Percentiles rank a stretch among this genome's conserved stretches.
Evolutionary conservation across 768 basidiomycete genomes (phyloP).

Genomic region (Rhizopogon sp.): DNA sequence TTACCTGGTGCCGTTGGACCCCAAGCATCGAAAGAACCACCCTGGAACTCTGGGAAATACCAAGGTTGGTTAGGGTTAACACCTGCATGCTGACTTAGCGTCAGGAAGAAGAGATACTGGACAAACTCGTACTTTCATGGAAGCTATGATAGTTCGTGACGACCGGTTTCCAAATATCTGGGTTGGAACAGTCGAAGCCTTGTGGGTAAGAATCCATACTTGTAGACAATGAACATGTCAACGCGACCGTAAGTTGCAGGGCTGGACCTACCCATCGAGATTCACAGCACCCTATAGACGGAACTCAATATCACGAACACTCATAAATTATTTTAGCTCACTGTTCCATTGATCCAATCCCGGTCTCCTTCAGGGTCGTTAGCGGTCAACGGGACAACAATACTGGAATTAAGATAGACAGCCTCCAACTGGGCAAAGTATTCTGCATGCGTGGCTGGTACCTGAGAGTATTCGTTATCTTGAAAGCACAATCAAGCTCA

Average conservation of each 20-base stretch:
- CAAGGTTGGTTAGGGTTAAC: slow-evolving; percentile 48
- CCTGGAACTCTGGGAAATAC: slow-evolving; percentile 76
- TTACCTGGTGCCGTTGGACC: slow-evolving; percentile 65
- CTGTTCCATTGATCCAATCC: slow-evolving; percentile 71
- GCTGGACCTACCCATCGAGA: slow-evolving; percentile 55
- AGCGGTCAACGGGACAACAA: slow-evolving; percentile 69
- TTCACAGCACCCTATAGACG: slow-evolving; percentile 60
- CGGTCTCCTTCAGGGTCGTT: slow-evolving; percentile 57
- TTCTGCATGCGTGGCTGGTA: slow-evolving; percentile 33
- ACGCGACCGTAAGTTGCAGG: not conserved
- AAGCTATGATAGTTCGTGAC: slow-evolving; percentile 59
- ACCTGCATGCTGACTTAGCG: slow-evolving; percentile 13
- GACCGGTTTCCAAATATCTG: slow-evolving; percentile 61
- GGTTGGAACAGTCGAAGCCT: slow-evolving; percentile 76
- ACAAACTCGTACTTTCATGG: slow-evolving; percentile 40
- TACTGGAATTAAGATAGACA: slow-evolving; percentile 47
- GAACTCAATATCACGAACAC: not conserved
- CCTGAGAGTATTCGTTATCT: slow-evolving; percentile 78
- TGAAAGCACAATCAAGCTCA: not conserved
- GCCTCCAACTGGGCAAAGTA: slow-evolving; percentile 63
- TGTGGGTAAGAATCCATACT: slow-evolving; percentile 73
- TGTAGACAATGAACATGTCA: not conserved
- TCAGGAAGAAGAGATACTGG: not conserved
- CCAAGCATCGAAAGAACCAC: slow-evolving; percentile 80
- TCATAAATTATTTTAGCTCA: slow-evolving; percentile 21